A percentile compares a stretch with the other conserved stretches of the same genome.
These are phyloP conservation scores for Geotrichum phurueaensis DNA, from an alignment of 1,139 yeast species.

Conservation along the genomic window DNA sequence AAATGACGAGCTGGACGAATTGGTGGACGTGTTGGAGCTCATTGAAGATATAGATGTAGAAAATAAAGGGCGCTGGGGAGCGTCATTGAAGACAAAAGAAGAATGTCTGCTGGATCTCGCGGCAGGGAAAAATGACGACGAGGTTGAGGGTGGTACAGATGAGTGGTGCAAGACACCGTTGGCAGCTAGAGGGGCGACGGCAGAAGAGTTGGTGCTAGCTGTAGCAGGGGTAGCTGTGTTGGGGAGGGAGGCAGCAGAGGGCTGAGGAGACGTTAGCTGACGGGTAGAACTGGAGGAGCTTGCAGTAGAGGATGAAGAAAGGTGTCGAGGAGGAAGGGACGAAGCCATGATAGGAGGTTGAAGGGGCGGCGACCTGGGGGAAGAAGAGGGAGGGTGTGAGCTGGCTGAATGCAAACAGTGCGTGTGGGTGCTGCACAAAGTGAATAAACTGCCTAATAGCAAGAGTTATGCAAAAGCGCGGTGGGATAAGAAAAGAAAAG, in stretches of 20 bases:
- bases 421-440: neutral
- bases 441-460: neutral
- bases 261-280: neutral
- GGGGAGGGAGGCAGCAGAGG: neutral
- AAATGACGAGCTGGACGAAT: constrained; percentile 1
- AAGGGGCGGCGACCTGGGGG: neutral
- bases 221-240: neutral
- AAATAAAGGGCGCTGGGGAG: constrained; percentile 4
- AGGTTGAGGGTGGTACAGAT: neutral
- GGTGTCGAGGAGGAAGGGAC: constrained; percentile 1
- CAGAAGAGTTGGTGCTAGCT: neutral
- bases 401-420: neutral
- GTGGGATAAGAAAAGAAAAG: neutral
- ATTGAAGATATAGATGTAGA: constrained; percentile 4
- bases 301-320: neutral
- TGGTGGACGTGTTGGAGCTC: neutral
- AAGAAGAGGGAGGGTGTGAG: neutral
- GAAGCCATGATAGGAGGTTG: constrained; percentile 4
- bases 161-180: neutral
- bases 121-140: neutral
- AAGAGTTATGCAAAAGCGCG: neutral
- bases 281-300: neutral
- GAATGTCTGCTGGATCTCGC: constrained; percentile 1
- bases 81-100: constrained; percentile 1
- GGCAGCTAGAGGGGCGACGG: neutral